Evolutionary conservation across 768 basidiomycete genomes (phyloP).

Genomic region (Pisolithus albus): DNA sequence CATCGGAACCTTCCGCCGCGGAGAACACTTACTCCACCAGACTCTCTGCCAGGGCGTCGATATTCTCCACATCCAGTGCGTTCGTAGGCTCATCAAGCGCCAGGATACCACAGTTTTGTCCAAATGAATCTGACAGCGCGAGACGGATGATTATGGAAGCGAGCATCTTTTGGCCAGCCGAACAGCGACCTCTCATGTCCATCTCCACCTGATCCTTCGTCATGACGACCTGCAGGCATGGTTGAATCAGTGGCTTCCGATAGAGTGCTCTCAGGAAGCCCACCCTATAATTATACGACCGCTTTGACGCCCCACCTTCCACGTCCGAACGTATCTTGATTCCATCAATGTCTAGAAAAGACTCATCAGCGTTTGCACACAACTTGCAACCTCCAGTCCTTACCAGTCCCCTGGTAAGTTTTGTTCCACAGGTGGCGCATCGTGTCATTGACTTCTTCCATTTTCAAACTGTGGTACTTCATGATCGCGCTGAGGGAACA

Average conservation of each 20-base stretch:
- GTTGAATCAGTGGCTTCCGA: slow-evolving; percentile 1
- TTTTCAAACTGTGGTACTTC: slow-evolving; percentile 95
- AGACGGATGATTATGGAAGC: slow-evolving; percentile 97
- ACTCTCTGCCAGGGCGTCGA: slow-evolving; percentile 86
- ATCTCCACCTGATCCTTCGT: slow-evolving; percentile 98
- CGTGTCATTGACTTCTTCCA: slow-evolving; percentile 99
- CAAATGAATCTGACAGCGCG: slow-evolving; percentile 95
- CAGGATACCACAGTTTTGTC: slow-evolving; percentile 95
- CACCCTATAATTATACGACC: slow-evolving; percentile 96
- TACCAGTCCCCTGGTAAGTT: slow-evolving; percentile 97
- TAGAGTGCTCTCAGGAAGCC: slow-evolving; percentile 20
- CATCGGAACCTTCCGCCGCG: background rate
- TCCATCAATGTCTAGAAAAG: slow-evolving; percentile 81
- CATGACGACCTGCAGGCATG: slow-evolving; percentile 79
- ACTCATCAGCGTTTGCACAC: slow-evolving; percentile 9
- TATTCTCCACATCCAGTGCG: slow-evolving; percentile 92
- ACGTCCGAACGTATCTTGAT: slow-evolving; percentile 93
- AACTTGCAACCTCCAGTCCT: slow-evolving; percentile 11
- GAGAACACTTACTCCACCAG: slow-evolving; percentile 72
- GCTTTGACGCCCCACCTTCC: slow-evolving; percentile 83
- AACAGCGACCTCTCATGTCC: slow-evolving; percentile 99
- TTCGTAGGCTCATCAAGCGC: slow-evolving; percentile 98
- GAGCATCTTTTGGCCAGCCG: slow-evolving; percentile 97
- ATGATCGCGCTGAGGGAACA: slow-evolving; percentile 76
- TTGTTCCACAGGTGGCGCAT: slow-evolving; percentile 98